Percentiles rank a stretch among this genome's conserved stretches.
Evolutionary conservation across 352 stramenopile genomes (phyloP).

Genomic region (Globisporangium viniferum): DNA sequence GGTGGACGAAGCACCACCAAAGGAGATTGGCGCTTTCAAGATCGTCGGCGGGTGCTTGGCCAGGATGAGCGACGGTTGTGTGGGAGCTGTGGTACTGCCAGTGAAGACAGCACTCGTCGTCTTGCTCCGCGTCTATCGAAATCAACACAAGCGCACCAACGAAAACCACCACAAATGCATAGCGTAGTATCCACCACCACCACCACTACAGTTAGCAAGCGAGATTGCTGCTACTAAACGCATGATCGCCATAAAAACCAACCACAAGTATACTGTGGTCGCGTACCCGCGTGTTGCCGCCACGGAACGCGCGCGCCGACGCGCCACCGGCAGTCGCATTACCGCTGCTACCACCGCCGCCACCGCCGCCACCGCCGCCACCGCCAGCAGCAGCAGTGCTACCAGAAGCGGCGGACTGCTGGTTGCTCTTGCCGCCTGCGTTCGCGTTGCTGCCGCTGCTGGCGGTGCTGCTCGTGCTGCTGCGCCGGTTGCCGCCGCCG

Average conservation of each 20-base stretch:
- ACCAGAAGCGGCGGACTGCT: background rate
- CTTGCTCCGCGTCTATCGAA: conserved; percentile 29
- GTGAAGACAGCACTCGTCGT: conserved; percentile 6
- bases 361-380: background rate
- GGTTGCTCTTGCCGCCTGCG: background rate
- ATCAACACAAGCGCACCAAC: no score
- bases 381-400: background rate
- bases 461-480: conserved; percentile 16
- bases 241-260: background rate
- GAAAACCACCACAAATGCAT: background rate
- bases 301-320: conserved; percentile 26
- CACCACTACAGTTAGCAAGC: background rate
- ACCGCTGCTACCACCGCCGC: background rate
- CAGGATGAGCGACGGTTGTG: conserved; percentile 22
- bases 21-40: conserved; percentile 16
- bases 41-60: conserved; percentile 45
- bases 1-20: background rate
- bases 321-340: conserved; percentile 5
- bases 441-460: conserved; percentile 2
- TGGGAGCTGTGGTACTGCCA: conserved; percentile 1
- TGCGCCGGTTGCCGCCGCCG: conserved; percentile 27
- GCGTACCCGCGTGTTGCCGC: conserved; percentile 20
- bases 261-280: background rate
- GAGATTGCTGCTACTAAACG: background rate
- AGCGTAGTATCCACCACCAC: background rate